phyloP scores from a whole-genome alignment of 148 eudicot species.

The Silene uniflora region DNA sequence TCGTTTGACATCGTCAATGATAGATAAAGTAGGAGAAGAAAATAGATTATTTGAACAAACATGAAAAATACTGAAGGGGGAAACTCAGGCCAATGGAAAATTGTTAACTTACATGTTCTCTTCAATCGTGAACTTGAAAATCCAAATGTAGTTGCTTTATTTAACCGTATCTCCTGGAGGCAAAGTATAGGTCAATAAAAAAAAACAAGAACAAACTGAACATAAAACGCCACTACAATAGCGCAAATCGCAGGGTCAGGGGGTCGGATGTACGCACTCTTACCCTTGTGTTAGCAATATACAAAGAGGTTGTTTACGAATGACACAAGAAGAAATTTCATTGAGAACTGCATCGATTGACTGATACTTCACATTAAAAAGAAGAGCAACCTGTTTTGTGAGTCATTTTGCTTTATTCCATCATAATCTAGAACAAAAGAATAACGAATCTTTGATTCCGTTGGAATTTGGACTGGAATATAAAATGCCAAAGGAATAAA shows the following conservation, averaged over 20 bases:
- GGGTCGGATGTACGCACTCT: no score
- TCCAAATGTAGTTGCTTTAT: not conserved
- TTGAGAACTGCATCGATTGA: no score
- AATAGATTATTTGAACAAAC: not conserved
- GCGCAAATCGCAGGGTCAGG: no score
- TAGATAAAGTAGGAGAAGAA: not conserved
- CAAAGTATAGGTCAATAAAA: not conserved
- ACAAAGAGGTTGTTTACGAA: no score
- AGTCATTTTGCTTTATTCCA: no score
- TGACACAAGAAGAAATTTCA: no score
- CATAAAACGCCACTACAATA: not conserved
- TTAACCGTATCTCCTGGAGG: conserved; percentile 18
- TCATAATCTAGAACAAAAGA: no score
- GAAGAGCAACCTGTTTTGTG: no score
- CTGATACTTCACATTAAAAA: no score
- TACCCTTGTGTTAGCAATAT: no score
- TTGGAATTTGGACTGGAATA: not conserved
- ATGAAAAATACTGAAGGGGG: not conserved
- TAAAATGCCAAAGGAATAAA: not conserved
- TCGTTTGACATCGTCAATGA: no score
- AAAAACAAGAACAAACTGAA: not conserved
- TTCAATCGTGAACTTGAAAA: conserved; percentile 18
- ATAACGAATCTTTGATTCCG: no score
- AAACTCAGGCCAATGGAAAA: conserved; percentile 6
- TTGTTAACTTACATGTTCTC: conserved; percentile 24